phyloP scores from a whole-genome alignment of 768 basidiomycete species.

The Trametes cingulata region DNA sequence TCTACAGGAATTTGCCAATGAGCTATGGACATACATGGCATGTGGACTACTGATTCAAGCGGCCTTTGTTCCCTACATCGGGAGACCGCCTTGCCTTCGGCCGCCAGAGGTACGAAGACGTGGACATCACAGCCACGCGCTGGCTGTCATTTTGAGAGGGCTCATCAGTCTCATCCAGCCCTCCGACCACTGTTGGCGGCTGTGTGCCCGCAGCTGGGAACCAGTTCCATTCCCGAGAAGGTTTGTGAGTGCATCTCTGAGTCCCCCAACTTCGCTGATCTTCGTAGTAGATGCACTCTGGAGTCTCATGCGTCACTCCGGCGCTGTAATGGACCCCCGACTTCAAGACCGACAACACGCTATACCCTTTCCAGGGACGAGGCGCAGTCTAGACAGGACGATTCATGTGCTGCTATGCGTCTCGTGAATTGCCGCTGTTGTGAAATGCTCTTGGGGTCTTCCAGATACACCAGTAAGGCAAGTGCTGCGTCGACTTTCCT shows the following conservation, averaged over 20 bases:
- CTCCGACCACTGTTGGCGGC: background rate
- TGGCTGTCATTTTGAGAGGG: background rate
- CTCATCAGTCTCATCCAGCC: background rate
- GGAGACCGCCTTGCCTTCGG: background rate
- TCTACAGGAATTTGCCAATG: background rate
- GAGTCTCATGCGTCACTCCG: background rate
- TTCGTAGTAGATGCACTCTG: background rate
- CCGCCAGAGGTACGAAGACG: background rate
- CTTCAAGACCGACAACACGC: background rate
- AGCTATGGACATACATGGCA: background rate
- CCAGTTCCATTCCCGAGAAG: slow-evolving; percentile 9
- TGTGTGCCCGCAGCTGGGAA: background rate
- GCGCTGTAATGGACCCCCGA: background rate
- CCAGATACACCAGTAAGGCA: background rate
- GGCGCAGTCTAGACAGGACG: background rate
- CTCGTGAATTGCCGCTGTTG: background rate
- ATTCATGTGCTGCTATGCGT: background rate
- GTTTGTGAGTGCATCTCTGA: background rate
- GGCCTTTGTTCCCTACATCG: slow-evolving; percentile 1
- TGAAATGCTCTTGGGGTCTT: background rate
- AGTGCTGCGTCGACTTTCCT: background rate
- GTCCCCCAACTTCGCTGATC: slow-evolving; percentile 2
- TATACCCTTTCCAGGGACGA: background rate
- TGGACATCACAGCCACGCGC: slow-evolving; percentile 14
- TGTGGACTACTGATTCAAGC: background rate